phyloP scores from a whole-genome alignment of 2,329 filamentous ascomycete species.

The Bipolaris gigantea region DNA sequence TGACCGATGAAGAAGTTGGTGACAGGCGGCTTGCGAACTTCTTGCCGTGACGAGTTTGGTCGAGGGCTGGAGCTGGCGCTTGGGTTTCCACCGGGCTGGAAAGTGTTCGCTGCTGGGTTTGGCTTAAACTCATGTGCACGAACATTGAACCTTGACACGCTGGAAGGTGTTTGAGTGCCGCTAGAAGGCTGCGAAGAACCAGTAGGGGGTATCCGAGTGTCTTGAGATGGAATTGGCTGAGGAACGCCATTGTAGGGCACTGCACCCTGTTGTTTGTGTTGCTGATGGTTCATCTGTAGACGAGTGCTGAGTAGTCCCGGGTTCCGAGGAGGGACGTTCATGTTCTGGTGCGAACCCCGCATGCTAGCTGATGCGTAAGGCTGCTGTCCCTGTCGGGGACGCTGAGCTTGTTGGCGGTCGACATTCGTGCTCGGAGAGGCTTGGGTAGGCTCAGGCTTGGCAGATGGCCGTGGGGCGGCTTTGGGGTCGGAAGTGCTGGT shows the following conservation, averaged over 20 bases:
- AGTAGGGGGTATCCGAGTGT: constrained; percentile 71
- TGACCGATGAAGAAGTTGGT: constrained; percentile 66
- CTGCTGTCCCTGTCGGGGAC: constrained; percentile 45
- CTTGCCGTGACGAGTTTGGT: constrained; percentile 50
- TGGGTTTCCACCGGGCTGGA: constrained; percentile 68
- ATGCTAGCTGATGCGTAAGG: constrained; percentile 51
- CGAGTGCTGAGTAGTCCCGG: constrained; percentile 55
- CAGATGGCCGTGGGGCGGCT: constrained; percentile 36
- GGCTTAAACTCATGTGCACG: constrained; percentile 79
- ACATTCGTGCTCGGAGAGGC: constrained; percentile 34
- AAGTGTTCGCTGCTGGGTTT: constrained; percentile 76
- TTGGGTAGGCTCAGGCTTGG: constrained; percentile 39
- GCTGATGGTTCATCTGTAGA: constrained; percentile 55
- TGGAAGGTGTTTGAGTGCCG: constrained; percentile 57
- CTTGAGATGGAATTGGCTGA: constrained; percentile 61
- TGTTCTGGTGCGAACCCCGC: constrained; percentile 47
- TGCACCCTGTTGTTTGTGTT: constrained; percentile 51
- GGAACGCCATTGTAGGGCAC: constrained; percentile 54
- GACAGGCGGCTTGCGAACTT: constrained; percentile 38
- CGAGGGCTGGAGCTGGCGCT: constrained; percentile 73
- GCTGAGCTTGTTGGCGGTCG: constrained; percentile 53
- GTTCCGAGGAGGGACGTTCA: constrained; percentile 44
- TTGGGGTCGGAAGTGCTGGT: constrained; percentile 46
- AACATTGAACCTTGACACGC: constrained; percentile 60
- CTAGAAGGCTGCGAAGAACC: constrained; percentile 63